Base-by-base conservation (phyloP, 148 eudicot genomes). In the Rhododendron kiyosumense region DNA sequence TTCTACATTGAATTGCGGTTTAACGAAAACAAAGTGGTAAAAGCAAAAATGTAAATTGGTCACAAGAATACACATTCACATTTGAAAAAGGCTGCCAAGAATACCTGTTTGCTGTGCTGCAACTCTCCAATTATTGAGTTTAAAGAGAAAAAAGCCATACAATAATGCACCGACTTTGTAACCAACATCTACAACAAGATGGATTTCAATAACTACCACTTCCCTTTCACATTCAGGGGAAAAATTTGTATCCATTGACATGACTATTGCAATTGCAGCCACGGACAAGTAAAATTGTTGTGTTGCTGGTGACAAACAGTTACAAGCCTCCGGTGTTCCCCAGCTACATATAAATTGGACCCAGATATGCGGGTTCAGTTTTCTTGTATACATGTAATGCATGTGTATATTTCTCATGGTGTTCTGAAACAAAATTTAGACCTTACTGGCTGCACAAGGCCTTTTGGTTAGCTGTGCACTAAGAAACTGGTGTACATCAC, bases 371-470 rank as follows among this genome's bases (percentile, higher is more conserved):
- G 65, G 81, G 81, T 45, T 78, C 43, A 83, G 49, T 83, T 61
- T 45, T 49, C 30, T 9, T 87, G 67, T 87, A 79, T 83, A 83
- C 69, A 77, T 32, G 51, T 59, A 22, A 43, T 46, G 61, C 65
- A 20, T 46, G 41, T 48, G 41, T 61, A 51, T 78, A 28, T 67
- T n/a, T 61, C 49, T 45, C 10, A 3, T 59, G 43, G 20, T 63
- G 26, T 49, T 22, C 3, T 49, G 67, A 84, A 49, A 84, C 63
- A 84, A 84, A 84, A 84, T 84, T 43, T 17, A 46, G 57, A 83
- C 65, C 67, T 24, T 51, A 8, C 26, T 36, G 28, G 51, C 79
- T 81, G 49, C 69, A 43, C 26, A 46, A 57, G 51, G 78, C n/a
- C 52, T 34, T 26, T 0, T 67, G 81, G 81, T 75, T 11, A 82